phyloP scores from a whole-genome alignment of 1,284 basidiomycete genomes.

The Cryptococcus maquisensis region DNA sequence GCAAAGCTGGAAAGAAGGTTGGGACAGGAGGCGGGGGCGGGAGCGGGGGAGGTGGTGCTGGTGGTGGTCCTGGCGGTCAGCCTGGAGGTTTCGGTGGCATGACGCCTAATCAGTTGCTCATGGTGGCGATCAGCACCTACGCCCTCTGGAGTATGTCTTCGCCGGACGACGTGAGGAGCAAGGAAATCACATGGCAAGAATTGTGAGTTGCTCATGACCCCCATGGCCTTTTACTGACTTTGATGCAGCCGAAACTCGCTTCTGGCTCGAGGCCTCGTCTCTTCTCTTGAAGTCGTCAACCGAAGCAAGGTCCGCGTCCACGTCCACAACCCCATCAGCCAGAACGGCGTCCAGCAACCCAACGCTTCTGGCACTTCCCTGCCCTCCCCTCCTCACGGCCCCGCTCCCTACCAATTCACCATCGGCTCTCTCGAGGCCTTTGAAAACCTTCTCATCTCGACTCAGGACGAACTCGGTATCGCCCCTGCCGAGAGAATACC shows the following conservation, averaged over 20 bases:
- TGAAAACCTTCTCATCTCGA: conserved; percentile 88
- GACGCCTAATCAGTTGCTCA: conserved; percentile 44
- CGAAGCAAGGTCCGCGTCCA: conserved; percentile 67
- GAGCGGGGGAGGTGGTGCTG: conserved; percentile 30
- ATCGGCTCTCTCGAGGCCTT: conserved; percentile 98
- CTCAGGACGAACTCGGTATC: conserved; percentile 87
- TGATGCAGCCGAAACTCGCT: conserved; percentile 70
- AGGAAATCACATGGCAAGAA: conserved; percentile 98
- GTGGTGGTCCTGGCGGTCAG: conserved; percentile 23
- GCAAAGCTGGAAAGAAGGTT: conserved; percentile 30
- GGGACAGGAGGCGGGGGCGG: conserved; percentile 33
- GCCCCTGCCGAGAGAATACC: conserved; percentile 90
- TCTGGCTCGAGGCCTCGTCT: conserved; percentile 93
- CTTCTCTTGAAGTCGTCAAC: conserved; percentile 91
- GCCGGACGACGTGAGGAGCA: conserved; percentile 48
- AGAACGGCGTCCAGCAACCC: conserved; percentile 6
- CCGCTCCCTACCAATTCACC: conserved; percentile 75
- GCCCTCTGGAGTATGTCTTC: conserved; percentile 38
- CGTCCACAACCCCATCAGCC: conserved; percentile 42
- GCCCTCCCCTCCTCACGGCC: conserved; percentile 44
- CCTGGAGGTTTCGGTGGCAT: conserved; percentile 31
- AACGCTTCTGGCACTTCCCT: conserved; percentile 21
- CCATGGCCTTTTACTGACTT: neutral
- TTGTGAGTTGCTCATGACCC: conserved; percentile 53
- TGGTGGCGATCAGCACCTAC: conserved; percentile 37